Evolutionary conservation across 495 filamentous ascomycete species (phyloP).

Genomic region (Extremus antarcticus): DNA sequence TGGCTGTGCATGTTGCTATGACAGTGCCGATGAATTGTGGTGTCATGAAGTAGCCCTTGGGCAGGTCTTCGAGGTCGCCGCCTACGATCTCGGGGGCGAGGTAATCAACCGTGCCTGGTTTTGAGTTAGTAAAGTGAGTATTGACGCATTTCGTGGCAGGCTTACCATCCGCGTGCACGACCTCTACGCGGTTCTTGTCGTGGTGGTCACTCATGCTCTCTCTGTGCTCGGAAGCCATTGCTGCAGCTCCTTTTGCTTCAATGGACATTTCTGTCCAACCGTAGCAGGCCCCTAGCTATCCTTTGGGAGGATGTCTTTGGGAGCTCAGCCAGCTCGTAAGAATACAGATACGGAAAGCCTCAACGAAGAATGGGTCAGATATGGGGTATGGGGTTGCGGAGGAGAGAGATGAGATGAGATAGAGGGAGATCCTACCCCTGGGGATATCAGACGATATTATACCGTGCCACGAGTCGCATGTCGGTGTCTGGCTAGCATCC

Average conservation of each 20-base stretch:
- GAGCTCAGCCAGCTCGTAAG: too few species aligned
- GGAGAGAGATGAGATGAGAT: neutral
- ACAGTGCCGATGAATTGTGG: conserved; percentile 24
- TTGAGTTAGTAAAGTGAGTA: neutral
- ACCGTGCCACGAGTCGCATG: neutral
- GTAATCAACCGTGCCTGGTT: conserved; percentile 2
- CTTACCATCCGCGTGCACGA: neutral
- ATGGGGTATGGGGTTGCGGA: neutral
- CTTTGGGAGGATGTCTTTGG: neutral
- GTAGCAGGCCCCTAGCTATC: too few species aligned
- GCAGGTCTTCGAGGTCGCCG: conserved; percentile 20
- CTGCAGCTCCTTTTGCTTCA: neutral
- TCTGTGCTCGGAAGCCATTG: neutral
- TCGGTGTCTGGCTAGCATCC: neutral
- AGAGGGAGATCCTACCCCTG: neutral
- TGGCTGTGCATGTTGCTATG: conserved; percentile 18
- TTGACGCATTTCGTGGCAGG: neutral
- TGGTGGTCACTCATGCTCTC: neutral
- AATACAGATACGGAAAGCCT: too few species aligned
- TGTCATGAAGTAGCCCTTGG: conserved; percentile 22
- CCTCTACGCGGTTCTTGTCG: neutral
- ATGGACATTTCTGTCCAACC: neutral
- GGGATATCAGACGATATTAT: neutral
- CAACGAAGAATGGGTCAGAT: too few species aligned
- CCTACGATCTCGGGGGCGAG: conserved; percentile 18